Base-by-base conservation (phyloP, 2,329 filamentous ascomycete species). In the Huntiella moniliformis region DNA sequence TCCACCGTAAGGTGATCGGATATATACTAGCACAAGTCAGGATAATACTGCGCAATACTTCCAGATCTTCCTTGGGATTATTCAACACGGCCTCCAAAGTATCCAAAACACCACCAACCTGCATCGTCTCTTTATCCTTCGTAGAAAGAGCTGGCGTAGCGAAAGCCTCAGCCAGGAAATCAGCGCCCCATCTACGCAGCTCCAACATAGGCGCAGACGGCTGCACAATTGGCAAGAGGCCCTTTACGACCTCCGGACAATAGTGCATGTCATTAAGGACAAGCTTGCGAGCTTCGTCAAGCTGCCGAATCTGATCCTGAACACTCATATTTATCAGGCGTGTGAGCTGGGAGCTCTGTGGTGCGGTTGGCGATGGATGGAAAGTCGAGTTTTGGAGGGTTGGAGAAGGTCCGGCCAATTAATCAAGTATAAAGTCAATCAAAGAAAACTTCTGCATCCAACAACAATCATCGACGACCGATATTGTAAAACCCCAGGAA, bases 101-200 rank as follows among this genome's bases (percentile, higher is more conserved):
- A 54, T 85, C 79, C 56, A 98, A 64, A 49, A 93, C 83, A 32
- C 47, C 47, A 50, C 75, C 72, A 50, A 84, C 67, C 53, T 79
- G 77, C 63, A 91, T 68, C 51, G 77, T 77, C 67, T 79, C 84
- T 68, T 96, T 98, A 60, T 82, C 77, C 44, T 79, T 70, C 49
- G 74, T 68, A 15, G 79, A 67, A 55, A 96, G 70, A 16, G 81
- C 76, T n/a, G 92, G 91, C 50, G 84, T 92, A 48, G 91, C 81
- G 64, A 98, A 96, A 2, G 87, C 86, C 66, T 98, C 91, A 47
- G 88, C 86, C 38, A 98, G 69, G 58, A 98, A 98, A 51, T 95
- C 87, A 52, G 87, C 80, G 18, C 88, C 91, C 91, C 91, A 98
- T 79, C 87, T 71, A 62, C 86, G 81, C 56, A 96, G 67, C 62